These are phyloP conservation scores for Gracilariopsis chorda DNA, from an alignment of 23 red algal species.

Conservation along the genomic window DNA sequence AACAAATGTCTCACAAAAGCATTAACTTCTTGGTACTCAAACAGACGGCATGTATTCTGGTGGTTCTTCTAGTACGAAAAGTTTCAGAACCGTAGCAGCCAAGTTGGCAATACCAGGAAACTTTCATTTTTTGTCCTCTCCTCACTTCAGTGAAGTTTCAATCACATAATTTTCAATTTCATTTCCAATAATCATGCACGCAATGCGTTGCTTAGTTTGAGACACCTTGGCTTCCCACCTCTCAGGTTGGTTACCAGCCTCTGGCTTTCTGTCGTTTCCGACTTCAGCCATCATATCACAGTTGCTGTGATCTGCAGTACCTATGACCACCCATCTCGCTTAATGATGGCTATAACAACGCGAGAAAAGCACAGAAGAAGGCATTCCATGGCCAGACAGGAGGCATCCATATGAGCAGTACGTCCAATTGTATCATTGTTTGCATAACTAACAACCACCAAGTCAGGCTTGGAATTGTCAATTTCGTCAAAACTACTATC, in stretches of 20 bases:
- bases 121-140: conserved; percentile 56
- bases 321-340: conserved; percentile 49
- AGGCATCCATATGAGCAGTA: conserved; percentile 75
- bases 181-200: conserved; percentile 66
- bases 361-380: conserved; percentile 74
- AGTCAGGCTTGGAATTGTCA: conserved; percentile 71
- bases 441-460: conserved; percentile 85
- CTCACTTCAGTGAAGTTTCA: conserved; percentile 51
- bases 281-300: conserved; percentile 85
- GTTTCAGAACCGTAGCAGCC: conserved; percentile 68
- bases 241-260: conserved; percentile 68
- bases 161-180: conserved; percentile 73
- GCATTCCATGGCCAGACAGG: conserved; percentile 81
- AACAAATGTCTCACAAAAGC: too few relatives aligned
- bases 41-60: conserved; percentile 64
- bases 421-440: conserved; percentile 89
- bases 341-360: conserved; percentile 66
- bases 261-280: conserved; percentile 69
- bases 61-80: conserved; percentile 72
- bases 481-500: conserved; percentile 78
- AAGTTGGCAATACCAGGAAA: conserved; percentile 75
- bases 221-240: conserved; percentile 82
- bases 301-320: conserved; percentile 93
- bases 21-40: conserved; percentile 35
- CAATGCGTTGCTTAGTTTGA: conserved; percentile 76